Evolutionary conservation across 2,329 filamentous ascomycete genomes (phyloP), one percentile per base, ranked within the genome.

Genomic region (Sclerotinia trifoliorum): DNA sequence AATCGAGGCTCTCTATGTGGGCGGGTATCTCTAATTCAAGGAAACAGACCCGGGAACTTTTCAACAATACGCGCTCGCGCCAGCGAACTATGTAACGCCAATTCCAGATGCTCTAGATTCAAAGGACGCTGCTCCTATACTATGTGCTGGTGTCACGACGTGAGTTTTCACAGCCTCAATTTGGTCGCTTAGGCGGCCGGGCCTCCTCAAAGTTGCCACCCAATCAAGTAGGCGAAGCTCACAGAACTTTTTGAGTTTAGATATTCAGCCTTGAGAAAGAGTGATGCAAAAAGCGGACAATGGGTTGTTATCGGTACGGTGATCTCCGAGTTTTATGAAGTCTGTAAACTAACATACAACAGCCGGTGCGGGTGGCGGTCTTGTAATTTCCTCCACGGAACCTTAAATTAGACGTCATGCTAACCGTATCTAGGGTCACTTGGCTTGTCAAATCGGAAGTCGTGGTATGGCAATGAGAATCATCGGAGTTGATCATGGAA

Each of bases 1-100:
- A 65, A 63, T 46, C 42, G 8, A 52, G 51, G 66, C 61, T 57
- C 24, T 65, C 26, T 26, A n/a, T 17, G 11, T 42, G 52, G 35
- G 11, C 19, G 39, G 65, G 13, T 7, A 57, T 26, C 32, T 42
- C 60, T 65, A 68, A 66, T 48, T 35, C 5, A 65, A 24, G 35
- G 1, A 60, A 49, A 51, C 19, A 77, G 75, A 74, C 51, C 88
- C 88, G 0, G 89, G 89, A 49, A 91, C 88, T n/a, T 91, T 91
- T 76, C 89, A 91, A 76, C 87, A 90, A 78, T 91, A 90, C 74
- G 84, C 84, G 24, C 75, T 89, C 21, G 84, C 83, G 0, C 86
- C 87, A 13, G 88, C 88, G 3, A 84, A 85, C 78, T 91, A 91
- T 76, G 88, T 90, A 2, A 91, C 89, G 0, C 87, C 87, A 2